Conservation (phyloP, 169 alveolate species). For the Blepharisma undulans region DNA sequence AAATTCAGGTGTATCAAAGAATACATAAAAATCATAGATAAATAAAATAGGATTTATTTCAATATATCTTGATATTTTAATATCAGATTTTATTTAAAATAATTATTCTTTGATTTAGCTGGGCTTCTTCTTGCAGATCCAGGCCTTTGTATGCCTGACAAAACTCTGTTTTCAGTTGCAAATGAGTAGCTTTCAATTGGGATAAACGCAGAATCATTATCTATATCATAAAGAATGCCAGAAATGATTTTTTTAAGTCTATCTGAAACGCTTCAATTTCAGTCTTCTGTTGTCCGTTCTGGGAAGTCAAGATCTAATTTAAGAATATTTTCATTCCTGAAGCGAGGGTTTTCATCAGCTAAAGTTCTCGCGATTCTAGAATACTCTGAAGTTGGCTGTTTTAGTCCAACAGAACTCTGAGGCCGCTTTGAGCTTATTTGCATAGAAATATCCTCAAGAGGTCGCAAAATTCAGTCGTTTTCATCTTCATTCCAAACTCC, state of each 20-base stretch:
- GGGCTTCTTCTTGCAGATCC: too few relatives aligned
- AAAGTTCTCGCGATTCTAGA: constrained; percentile 75
- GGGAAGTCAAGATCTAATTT: constrained; percentile 76
- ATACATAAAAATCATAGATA: too few relatives aligned
- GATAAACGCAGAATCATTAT: constrained; percentile 10
- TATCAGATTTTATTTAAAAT: too few relatives aligned
- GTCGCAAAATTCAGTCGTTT: constrained; percentile 67
- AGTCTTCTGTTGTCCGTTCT: constrained; percentile 81
- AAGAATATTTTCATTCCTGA: constrained; percentile 68
- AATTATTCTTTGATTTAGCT: too few relatives aligned
- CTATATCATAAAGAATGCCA: constrained; percentile 3
- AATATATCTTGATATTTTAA: too few relatives aligned
- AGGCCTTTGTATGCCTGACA: background rate
- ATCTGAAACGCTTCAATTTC: constrained; percentile 44
- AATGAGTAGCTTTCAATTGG: constrained; percentile 31
- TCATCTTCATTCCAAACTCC: constrained; percentile 70
- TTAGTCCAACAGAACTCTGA: constrained; percentile 70
- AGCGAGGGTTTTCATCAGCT: constrained; percentile 79
- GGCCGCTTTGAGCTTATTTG: constrained; percentile 57
- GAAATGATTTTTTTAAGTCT: background rate
- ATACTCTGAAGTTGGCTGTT: constrained; percentile 77
- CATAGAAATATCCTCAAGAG: constrained; percentile 27
- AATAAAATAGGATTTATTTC: too few relatives aligned
- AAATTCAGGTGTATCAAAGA: too few relatives aligned
- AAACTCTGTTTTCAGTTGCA: background rate